Base-by-base conservation (phyloP, 345 rosid genomes). In the Heritiera fomes region DNA sequence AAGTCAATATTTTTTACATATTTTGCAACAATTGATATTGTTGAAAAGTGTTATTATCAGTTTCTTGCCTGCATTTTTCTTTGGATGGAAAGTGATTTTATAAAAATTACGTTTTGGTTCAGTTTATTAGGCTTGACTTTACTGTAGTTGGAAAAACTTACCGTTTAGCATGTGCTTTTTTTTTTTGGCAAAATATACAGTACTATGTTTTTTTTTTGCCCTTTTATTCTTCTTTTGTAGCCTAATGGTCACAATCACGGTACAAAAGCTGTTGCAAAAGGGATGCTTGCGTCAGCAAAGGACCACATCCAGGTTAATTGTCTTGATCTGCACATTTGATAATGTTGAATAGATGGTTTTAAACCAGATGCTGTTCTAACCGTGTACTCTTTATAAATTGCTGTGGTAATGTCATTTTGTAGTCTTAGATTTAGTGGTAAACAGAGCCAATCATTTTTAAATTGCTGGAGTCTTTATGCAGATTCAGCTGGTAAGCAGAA, bases 221-320 rank as follows among this genome's bases (percentile, higher is more conserved):
- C 53, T 34, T 34, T 78, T 61, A 28, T 75, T 75, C 55, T 78
- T 62, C 75, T 61, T 82, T 9, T 64, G 83, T 88, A 95, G 98
- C 87, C 94, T 80, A 95, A 93, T 83, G 93, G 90, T 77, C 93
- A 93, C 87, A 96, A 88, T 77, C 92, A 95, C 79, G 96, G 96
- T 78, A 84, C 93, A 61, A 89, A 88, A 85, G 89, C 84, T 79
- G 83, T 75, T 76, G 90, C 87, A 85, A 84, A 82, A 83, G 82
- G 82, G 84, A 95, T 92, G 97, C 93, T 90, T 88, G 85, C 91
- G 81, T 68, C 87, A 66, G 89, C 92, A 12, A 93, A 87, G 83
- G 93, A 95, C 86, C 93, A 93, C 83, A 95, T 95, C 77, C 95
- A 93, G 97, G 99, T 93, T 78, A 61, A 59, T 64, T 20, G 74